Base-by-base conservation (phyloP, 2,329 filamentous ascomycete genomes). In the Phialocephala subalpina region DNA sequence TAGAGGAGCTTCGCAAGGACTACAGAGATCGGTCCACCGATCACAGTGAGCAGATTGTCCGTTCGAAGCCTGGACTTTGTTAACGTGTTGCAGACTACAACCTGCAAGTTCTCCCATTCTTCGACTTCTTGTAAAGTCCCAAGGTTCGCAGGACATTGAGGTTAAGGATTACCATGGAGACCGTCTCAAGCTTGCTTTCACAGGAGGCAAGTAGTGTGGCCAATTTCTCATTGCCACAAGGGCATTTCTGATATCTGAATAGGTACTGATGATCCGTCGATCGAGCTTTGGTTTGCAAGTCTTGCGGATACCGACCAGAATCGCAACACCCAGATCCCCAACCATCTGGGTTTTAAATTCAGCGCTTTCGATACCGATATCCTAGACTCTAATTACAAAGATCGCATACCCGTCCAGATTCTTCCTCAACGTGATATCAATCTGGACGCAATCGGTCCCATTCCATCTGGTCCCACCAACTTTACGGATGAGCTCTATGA, bases 401-500 rank as follows among this genome's bases (percentile, higher is more conserved):
- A 47, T 47, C 47, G 47, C 11, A 18, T 6, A 29, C 29, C 11
- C 4, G 35, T 57, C 3, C 6, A 3, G 33, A 38, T 20, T 38
- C 35, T 6, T 14, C 29, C 53, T 2, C 11, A 57, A n/a, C 4
- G 38, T 4, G 35, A 38, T 29, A 12, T 12, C 12, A 18, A 45
- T 38, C 20, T 40, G 7, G 25, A 29, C 12, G 8, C 16, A 4
- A 14, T 52, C 16, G 20, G 8, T 12, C 11, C 47, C 16, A 22
- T 14, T 11, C 25, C 25, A 12, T 16, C 22, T 16, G 47, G 47
- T 27, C 47, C 47, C 29, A 52, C 35, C 18, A 22, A 18, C n/a
- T 61, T 61, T 29, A 38, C 47, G 11, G 29, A 49, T 7, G 59
- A 53, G 7, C 33, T 61, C 6, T 49, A 35, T 16, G 42, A 61